Evolutionary conservation across 331 rosid genomes (phyloP).

Genomic region (Cucumis variabilis): DNA sequence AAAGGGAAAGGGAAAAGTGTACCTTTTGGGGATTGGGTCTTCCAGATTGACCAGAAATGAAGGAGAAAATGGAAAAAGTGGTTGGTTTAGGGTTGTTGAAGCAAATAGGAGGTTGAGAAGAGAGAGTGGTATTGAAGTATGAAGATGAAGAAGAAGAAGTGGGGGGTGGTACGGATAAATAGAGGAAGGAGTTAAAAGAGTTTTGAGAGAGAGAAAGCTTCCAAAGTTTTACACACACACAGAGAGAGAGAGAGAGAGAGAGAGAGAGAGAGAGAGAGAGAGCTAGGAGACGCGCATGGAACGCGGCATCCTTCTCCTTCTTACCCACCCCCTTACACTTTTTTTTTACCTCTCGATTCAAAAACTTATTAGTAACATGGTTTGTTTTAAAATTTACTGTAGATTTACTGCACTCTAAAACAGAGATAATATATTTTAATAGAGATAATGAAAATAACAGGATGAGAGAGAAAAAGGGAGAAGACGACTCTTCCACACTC

Average conservation of each 20-base stretch:
- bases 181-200: neutral
- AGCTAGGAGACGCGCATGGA: neutral
- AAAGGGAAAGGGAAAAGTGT: neutral
- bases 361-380: too few relatives aligned
- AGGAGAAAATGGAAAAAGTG: neutral
- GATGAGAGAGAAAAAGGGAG: too few relatives aligned
- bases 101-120: neutral
- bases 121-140: too few relatives aligned
- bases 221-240: neutral
- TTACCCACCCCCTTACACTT: too few relatives aligned
- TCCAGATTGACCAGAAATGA: constrained; percentile 43
- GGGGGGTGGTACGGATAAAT: neutral
- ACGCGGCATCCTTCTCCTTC: neutral
- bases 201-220: neutral
- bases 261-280: neutral
- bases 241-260: neutral
- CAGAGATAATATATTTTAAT: too few relatives aligned
- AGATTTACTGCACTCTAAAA: too few relatives aligned
- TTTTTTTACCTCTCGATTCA: too few relatives aligned
- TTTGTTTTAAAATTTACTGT: too few relatives aligned
- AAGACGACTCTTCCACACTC: too few relatives aligned
- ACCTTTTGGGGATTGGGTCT: constrained; percentile 44
- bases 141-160: neutral
- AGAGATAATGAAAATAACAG: too few relatives aligned
- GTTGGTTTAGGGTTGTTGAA: neutral